phyloP scores from a whole-genome alignment of 129 eudicot genomes.

The Daucus carota region DH1_v3.0 NC_030382.2:56704001-56704500 shows the following conservation, averaged over 20 bases:
- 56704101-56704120: neutral
- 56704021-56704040: neutral
- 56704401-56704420: neutral
- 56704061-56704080: neutral
- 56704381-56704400: neutral
- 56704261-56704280: slow-evolving; percentile 87
- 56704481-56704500: slow-evolving; percentile 55
- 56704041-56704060: neutral
- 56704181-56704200: neutral
- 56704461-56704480: slow-evolving; percentile 88
- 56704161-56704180: neutral
- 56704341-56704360: slow-evolving; percentile 98
- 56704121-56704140: neutral
- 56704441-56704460: slow-evolving; percentile 35
- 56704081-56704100: neutral
- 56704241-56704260: slow-evolving; percentile 64
- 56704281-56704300: slow-evolving; percentile 83
- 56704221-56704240: slow-evolving; percentile 2
- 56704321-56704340: slow-evolving; percentile 81
- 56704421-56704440: neutral
- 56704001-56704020: neutral
- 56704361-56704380: slow-evolving; percentile 10
- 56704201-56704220: neutral
- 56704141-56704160: slow-evolving; percentile 2
- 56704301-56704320: slow-evolving; percentile 60